Evolutionary conservation across 768 basidiomycete genomes (phyloP), one percentile per base, ranked within the genome.

Genomic region (Tulasnella sp.): DNA sequence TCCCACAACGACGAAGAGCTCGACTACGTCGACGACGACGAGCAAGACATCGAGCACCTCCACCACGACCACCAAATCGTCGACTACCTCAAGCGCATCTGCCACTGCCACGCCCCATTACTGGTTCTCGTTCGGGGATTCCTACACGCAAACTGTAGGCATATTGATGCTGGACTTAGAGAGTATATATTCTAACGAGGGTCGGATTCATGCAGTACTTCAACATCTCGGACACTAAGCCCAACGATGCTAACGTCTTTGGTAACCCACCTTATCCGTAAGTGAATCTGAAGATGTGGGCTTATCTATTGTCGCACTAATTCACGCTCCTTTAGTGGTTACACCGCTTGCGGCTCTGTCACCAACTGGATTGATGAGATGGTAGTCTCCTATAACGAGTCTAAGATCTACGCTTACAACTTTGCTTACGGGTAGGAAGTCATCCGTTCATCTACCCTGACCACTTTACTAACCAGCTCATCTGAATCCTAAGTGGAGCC

Each of bases 341-440:
- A 87, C 84, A 2, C 68, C 8, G 83, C 83, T 3, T 71, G 70
- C 22, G 70, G 70, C 17, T 26, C 42, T 37, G 16, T 62, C 52
- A 40, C 62, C 19, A 71, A 71, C 62, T 71, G 59, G 35, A 71
- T 71, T 22, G 70, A 64, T 62, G 34, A 71, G 12, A 79, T 83
- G 71, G 26, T 47, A 4, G 44, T 47, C 44, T 47, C 44, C 19
- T 47, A 83, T 81, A 89, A 89, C 80, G 82, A 80, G 40, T 85
- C 87, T 5, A 76, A 82, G 12, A 69, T 87, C 59, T 80, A 86
- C 76, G 88, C 86, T 0, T 90, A 88, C 78, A 86, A 90, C 80
- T 86, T 86, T 73, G 89, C 89, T 0, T 88, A 85, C 70, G 87
- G 88, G 29, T 89, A 87, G 32, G 89, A 88, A 19, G n/a, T 89